phyloP scores from a whole-genome alignment of 1,284 basidiomycete genomes.

The Puccinia hordei region DNA sequence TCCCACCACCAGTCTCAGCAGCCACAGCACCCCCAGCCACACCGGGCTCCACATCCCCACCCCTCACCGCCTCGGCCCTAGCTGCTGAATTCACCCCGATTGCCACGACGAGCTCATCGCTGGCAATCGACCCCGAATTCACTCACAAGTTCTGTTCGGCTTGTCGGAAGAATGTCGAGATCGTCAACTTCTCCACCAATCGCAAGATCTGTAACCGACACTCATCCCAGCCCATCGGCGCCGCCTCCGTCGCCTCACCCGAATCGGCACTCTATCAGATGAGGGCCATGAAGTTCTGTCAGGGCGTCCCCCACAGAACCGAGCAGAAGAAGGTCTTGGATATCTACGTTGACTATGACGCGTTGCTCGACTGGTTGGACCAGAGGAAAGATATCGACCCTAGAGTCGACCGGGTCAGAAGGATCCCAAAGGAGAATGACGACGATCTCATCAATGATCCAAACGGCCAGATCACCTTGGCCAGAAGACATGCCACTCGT shows the following conservation, averaged over 20 bases:
- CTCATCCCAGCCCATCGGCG: constrained; percentile 18
- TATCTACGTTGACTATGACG: constrained; percentile 43
- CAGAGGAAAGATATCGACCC: constrained; percentile 38
- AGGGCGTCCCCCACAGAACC: constrained; percentile 24
- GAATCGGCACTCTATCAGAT: constrained; percentile 36
- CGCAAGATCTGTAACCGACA: constrained; percentile 34
- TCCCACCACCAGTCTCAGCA: background rate
- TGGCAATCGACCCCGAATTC: constrained; percentile 10
- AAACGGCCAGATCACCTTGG: constrained; percentile 23
- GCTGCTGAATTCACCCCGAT: background rate
- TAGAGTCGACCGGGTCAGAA: constrained; percentile 33
- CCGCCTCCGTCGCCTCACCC: constrained; percentile 28
- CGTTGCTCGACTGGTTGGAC: constrained; percentile 30
- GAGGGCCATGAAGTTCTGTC: constrained; percentile 30
- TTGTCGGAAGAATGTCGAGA: constrained; percentile 20
- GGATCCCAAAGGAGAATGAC: constrained; percentile 37
- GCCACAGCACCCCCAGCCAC: background rate
- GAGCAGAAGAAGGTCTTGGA: constrained; percentile 38
- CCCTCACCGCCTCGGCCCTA: background rate
- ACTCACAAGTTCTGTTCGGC: constrained; percentile 34
- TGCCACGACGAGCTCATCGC: background rate
- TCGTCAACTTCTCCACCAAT: constrained; percentile 8
- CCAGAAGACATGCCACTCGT: constrained; percentile 38
- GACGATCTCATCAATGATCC: constrained; percentile 26
- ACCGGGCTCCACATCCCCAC: background rate